Evolutionary conservation across 768 basidiomycete genomes (phyloP).

Genomic region (Lepiota venenata): DNA sequence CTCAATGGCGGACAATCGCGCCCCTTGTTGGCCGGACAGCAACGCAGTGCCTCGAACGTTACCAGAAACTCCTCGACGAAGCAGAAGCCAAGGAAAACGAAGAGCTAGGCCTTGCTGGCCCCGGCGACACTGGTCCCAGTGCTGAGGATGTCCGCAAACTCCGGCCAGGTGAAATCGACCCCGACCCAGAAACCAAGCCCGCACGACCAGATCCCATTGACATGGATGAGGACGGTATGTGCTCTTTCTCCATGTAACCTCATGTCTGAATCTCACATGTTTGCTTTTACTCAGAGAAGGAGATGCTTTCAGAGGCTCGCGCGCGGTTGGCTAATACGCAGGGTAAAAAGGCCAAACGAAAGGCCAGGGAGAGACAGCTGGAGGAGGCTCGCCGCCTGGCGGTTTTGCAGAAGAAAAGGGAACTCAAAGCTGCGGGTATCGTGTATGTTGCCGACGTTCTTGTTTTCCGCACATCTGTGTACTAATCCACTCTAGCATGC

Average conservation of each 20-base stretch:
- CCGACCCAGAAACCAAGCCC: constrained; percentile 97
- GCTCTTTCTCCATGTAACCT: neutral
- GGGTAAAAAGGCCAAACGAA: constrained; percentile 99
- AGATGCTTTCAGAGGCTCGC: constrained; percentile 98
- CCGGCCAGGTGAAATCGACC: constrained; percentile 96
- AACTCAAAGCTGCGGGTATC: constrained; percentile 96
- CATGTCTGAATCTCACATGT: constrained; percentile 8
- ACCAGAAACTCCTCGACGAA: constrained; percentile 96
- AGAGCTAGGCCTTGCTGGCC: constrained; percentile 88
- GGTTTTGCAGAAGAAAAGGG: constrained; percentile 95
- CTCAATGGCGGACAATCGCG: constrained; percentile 99
- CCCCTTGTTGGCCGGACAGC: constrained; percentile 98
- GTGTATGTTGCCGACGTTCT: constrained; percentile 52
- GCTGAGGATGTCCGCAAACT: constrained; percentile 91
- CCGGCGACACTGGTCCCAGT: constrained; percentile 77
- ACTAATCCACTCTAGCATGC: constrained; percentile 53
- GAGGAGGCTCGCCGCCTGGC: constrained; percentile 95
- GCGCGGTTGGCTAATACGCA: constrained; percentile 98
- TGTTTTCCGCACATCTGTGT: neutral
- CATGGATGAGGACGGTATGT: constrained; percentile 97
- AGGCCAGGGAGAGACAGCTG: constrained; percentile 94
- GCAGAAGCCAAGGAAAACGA: constrained; percentile 96
- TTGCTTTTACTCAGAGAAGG: constrained; percentile 68
- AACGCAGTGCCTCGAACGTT: constrained; percentile 95
- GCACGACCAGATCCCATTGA: constrained; percentile 98